A percentile compares a stretch with the other conserved stretches of the same genome.
These are phyloP conservation scores for Ophiostoma angusticollis DNA, from an alignment of 2,329 filamentous ascomycete genomes.

Conservation along the genomic window DNA sequence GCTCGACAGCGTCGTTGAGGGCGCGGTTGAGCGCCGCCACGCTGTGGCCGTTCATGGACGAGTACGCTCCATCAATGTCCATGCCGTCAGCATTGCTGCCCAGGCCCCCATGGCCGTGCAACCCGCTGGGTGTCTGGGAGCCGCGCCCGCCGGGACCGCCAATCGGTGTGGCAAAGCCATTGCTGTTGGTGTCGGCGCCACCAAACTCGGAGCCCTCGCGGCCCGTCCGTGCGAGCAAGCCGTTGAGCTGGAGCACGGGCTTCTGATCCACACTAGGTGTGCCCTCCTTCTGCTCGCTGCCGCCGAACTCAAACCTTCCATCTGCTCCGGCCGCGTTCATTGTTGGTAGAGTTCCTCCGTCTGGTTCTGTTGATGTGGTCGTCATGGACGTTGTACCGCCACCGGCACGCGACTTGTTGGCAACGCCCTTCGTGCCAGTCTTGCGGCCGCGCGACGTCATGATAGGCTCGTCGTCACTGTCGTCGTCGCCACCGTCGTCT, in stretches of 20 bases:
- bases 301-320: no score
- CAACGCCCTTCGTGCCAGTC: slow-evolving; percentile 60
- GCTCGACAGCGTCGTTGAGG: slow-evolving; percentile 55
- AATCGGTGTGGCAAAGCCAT: slow-evolving; percentile 75
- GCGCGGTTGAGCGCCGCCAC: slow-evolving; percentile 47
- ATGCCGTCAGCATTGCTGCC: slow-evolving; percentile 71
- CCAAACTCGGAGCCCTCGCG: slow-evolving; percentile 64
- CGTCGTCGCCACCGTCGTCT: slow-evolving; percentile 70
- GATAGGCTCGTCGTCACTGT: slow-evolving; percentile 94
- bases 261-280: slow-evolving; percentile 68
- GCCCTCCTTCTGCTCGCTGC: slow-evolving; percentile 56
- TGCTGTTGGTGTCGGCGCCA: slow-evolving; percentile 62
- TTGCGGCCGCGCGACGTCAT: slow-evolving; percentile 94
- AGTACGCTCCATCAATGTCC: slow-evolving; percentile 74
- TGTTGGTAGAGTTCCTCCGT: neutral
- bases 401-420: slow-evolving; percentile 51
- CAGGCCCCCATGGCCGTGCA: slow-evolving; percentile 50
- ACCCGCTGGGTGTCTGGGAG: slow-evolving; percentile 60
- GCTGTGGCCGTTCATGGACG: slow-evolving; percentile 49
- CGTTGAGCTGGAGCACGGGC: slow-evolving; percentile 55
- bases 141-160: slow-evolving; percentile 30
- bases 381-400: slow-evolving; percentile 2
- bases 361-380: neutral
- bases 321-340: neutral
- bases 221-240: slow-evolving; percentile 40